phyloP scores from a whole-genome alignment of 2,329 filamentous ascomycete species.

The Trichoderma oligosporum region DNA sequence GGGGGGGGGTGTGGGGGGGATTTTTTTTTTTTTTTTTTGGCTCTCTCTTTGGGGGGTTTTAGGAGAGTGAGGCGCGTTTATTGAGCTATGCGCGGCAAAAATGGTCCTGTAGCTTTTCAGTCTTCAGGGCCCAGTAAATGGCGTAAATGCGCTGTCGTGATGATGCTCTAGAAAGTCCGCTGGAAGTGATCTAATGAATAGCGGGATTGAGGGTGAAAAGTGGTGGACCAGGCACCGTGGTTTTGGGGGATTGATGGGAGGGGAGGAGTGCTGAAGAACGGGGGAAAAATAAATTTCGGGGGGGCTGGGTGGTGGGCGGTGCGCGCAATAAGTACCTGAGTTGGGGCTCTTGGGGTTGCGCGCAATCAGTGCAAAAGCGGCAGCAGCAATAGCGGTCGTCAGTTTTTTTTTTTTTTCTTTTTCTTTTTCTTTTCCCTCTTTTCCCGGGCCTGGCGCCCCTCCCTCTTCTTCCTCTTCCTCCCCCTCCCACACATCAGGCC shows the following conservation, averaged over 20 bases:
- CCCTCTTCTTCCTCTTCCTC: constrained; percentile 21
- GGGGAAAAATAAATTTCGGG: constrained; percentile 30
- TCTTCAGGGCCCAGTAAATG: too few species aligned
- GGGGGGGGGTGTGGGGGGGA: too few species aligned
- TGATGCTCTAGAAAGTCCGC: constrained; percentile 12
- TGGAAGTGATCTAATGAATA: constrained; percentile 15
- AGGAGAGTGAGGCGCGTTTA: too few species aligned
- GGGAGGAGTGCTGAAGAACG: constrained; percentile 31
- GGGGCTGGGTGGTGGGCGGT: constrained; percentile 33
- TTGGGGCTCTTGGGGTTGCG: constrained; percentile 24
- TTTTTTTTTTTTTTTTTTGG: not conserved
- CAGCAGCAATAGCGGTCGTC: constrained; percentile 25
- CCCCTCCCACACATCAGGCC: constrained; percentile 16
- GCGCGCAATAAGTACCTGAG: constrained; percentile 36
- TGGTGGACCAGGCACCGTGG: constrained; percentile 21
- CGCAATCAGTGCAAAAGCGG: constrained; percentile 34
- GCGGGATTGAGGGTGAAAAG: constrained; percentile 21
- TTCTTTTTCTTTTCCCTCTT: not conserved
- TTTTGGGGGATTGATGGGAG: constrained; percentile 28
- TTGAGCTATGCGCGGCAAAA: too few species aligned
- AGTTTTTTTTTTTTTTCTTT: constrained; percentile 3
- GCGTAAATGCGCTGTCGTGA: constrained; percentile 12
- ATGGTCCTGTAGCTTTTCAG: not conserved
- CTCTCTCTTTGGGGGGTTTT: too few species aligned
- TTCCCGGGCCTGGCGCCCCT: constrained; percentile 12